Evolutionary conservation across 108 stramenopile species (phyloP).

Genomic region (Bacterosira constricta): DNA sequence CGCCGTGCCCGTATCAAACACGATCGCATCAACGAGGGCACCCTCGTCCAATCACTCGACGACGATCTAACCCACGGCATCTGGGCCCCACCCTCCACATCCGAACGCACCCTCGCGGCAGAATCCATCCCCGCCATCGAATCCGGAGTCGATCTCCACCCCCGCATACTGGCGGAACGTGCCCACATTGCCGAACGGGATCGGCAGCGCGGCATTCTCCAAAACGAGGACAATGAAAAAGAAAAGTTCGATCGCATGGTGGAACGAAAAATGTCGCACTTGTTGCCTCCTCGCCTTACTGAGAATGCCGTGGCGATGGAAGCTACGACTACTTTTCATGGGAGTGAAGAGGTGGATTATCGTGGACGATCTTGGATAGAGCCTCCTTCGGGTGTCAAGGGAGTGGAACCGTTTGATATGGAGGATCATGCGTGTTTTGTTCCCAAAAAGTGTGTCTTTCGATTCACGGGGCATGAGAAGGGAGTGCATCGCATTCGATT

Average conservation of each 20-base stretch:
- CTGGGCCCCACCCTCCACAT: constrained; percentile 79
- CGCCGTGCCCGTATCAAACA: constrained; percentile 40
- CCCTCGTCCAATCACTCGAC: constrained; percentile 71
- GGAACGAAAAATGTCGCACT: constrained; percentile 93
- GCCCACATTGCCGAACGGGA: constrained; percentile 71
- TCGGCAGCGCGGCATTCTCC: constrained; percentile 59
- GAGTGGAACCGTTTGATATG: constrained; percentile 44
- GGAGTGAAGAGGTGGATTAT: constrained; percentile 86
- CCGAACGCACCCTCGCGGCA: constrained; percentile 58
- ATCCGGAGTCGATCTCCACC: constrained; percentile 61
- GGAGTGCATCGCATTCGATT: constrained; percentile 97
- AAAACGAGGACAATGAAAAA: constrained; percentile 53
- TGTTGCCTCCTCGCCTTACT: constrained; percentile 90
- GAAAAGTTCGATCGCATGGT: constrained; percentile 76
- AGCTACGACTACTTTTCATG: constrained; percentile 89
- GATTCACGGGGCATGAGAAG: constrained; percentile 91
- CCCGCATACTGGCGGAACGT: constrained; percentile 70
- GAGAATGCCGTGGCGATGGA: constrained; percentile 72
- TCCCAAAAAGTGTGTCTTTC: constrained; percentile 93
- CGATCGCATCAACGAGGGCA: constrained; percentile 44
- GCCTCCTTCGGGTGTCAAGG: constrained; percentile 80
- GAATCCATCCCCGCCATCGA: constrained; percentile 63
- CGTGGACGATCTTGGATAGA: constrained; percentile 93
- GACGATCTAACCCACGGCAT: constrained; percentile 83
- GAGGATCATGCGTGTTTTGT: constrained; percentile 93